These are phyloP conservation scores for Nemania sp. DNA, from an alignment of 2,329 filamentous ascomycete genomes.

Conservation along the genomic window DNA sequence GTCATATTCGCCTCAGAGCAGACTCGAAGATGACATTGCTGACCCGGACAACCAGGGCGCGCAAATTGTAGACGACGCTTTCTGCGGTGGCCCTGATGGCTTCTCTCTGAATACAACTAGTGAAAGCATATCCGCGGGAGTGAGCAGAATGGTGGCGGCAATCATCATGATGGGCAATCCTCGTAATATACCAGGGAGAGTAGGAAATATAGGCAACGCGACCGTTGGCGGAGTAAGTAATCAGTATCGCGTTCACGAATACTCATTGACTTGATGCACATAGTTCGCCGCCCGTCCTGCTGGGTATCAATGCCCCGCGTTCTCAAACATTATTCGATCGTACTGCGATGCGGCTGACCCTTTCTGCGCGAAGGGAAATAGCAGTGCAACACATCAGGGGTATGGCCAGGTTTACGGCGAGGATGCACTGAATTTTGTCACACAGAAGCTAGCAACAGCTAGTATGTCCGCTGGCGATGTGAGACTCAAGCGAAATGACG, in stretches of 20 bases:
- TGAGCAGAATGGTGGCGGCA: slow-evolving; percentile 65
- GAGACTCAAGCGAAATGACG: not conserved
- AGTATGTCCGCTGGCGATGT: not conserved
- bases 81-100: slow-evolving; percentile 69
- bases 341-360: slow-evolving; percentile 72
- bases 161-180: slow-evolving; percentile 72
- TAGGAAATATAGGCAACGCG: slow-evolving; percentile 71
- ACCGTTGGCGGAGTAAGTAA: slow-evolving; percentile 64
- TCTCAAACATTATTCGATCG: slow-evolving; percentile 63
- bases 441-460: slow-evolving; percentile 58
- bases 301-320: slow-evolving; percentile 65
- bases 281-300: slow-evolving; percentile 68
- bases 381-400: slow-evolving; percentile 65
- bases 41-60: slow-evolving; percentile 59
- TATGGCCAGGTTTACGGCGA: slow-evolving; percentile 69
- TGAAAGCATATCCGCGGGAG: slow-evolving; percentile 57
- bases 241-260: not conserved
- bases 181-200: slow-evolving; percentile 62
- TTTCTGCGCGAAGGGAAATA: slow-evolving; percentile 70
- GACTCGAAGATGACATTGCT: not conserved
- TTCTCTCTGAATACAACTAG: slow-evolving; percentile 59
- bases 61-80: slow-evolving; percentile 71
- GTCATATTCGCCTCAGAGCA: slow-evolving; percentile 16
- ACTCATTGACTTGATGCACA: slow-evolving; percentile 19
- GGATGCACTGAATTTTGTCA: slow-evolving; percentile 67